Percentiles rank a stretch among this genome's conserved stretches.
These are phyloP conservation scores for Phaeosphaeria sp. DNA, from an alignment of 2,329 filamentous ascomycete species.

Conservation along the genomic window DNA sequence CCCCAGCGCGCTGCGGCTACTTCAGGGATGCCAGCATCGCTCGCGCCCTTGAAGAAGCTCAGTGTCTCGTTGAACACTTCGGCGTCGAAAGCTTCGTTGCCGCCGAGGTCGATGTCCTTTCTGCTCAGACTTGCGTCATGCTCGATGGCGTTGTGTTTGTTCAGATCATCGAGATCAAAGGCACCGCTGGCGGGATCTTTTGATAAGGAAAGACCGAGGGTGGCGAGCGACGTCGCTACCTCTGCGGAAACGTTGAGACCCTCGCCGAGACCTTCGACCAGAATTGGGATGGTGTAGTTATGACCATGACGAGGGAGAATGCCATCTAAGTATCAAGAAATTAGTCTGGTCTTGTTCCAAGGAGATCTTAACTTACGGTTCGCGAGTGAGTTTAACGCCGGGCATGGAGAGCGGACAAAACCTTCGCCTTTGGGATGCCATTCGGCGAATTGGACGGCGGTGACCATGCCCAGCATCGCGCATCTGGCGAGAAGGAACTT, in stretches of 20 bases:
- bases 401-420: conserved; percentile 36
- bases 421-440: conserved; percentile 21
- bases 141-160: conserved; percentile 44
- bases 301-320: conserved; percentile 43
- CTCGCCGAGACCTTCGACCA: conserved; percentile 30
- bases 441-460: conserved; percentile 14
- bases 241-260: conserved; percentile 43
- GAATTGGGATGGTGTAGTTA: conserved; percentile 33
- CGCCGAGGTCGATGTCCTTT: conserved; percentile 28
- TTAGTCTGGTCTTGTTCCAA: no score
- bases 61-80: conserved; percentile 26
- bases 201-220: conserved; percentile 18
- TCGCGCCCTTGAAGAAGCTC: conserved; percentile 7
- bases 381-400: conserved; percentile 41
- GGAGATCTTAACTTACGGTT: no score
- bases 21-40: conserved; percentile 4
- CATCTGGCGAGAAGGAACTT: conserved; percentile 2
- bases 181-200: conserved; percentile 14
- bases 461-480: neutral
- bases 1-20: conserved; percentile 17
- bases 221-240: conserved; percentile 32
- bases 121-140: conserved; percentile 45
- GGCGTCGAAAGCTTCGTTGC: conserved; percentile 29
- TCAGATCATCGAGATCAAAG: conserved; percentile 42
- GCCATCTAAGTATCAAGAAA: no score